phyloP scores from a whole-genome alignment of 345 rosid genomes.

The Xanthoceras sorbifolium region DNA sequence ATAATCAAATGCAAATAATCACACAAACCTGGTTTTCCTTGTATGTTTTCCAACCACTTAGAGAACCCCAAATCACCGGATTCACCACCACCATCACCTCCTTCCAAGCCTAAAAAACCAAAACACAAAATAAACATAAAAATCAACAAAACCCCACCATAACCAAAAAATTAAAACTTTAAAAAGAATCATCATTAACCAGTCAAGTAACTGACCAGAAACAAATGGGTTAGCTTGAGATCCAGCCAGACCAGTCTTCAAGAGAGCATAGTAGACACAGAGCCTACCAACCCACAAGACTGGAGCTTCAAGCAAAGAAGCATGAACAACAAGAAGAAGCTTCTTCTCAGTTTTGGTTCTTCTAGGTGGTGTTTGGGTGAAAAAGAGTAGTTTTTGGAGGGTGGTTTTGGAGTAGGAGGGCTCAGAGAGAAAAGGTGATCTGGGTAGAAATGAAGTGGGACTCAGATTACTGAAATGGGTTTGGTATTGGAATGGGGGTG shows the following conservation, averaged over 20 bases:
- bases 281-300: conserved; percentile 85
- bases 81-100: conserved; percentile 42
- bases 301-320: conserved; percentile 74
- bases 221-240: conserved; percentile 77
- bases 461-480: conserved; percentile 14
- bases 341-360: conserved; percentile 15
- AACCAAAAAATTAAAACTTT: not conserved
- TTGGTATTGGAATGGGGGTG: conserved; percentile 30
- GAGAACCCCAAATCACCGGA: conserved; percentile 85
- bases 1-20: not conserved
- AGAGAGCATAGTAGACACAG: conserved; percentile 76
- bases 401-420: conserved; percentile 32
- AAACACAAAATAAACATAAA: not conserved
- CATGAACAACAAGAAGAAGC: conserved; percentile 36
- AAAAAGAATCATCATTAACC: not conserved
- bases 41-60: conserved; percentile 63
- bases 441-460: conserved; percentile 27
- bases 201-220: conserved; percentile 47
- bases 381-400: conserved; percentile 21
- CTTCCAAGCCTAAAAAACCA: conserved; percentile 47
- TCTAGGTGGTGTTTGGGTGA: conserved; percentile 14
- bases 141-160: not conserved
- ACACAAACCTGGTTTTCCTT: conserved; percentile 63
- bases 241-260: conserved; percentile 86
- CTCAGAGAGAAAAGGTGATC: conserved; percentile 35